A percentile compares a stretch with the other conserved stretches of the same genome.
Conservation (phyloP, 73 alveolate species). For the Tetrahymena borealis region DNA sequence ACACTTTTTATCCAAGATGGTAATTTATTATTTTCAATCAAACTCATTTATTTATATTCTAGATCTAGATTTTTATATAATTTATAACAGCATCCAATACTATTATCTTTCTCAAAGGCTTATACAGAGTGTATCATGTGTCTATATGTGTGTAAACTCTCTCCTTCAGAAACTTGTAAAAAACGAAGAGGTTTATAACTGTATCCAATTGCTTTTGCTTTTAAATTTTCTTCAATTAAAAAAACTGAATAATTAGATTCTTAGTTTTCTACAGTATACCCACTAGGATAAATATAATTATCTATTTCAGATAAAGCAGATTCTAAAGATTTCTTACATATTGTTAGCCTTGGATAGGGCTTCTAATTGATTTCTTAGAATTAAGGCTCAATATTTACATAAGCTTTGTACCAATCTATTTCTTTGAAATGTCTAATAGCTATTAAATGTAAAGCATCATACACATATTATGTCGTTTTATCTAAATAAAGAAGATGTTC, state of each 20-base stretch:
- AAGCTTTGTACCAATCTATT: not conserved
- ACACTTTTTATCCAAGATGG: not conserved
- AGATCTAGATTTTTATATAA: not conserved
- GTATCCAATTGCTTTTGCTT: not conserved
- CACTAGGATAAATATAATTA: not conserved
- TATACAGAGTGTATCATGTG: not conserved
- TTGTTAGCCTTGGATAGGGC: not conserved
- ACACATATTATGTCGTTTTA: not conserved
- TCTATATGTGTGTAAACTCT: not conserved
- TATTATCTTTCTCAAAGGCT: not conserved
- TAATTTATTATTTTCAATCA: not conserved
- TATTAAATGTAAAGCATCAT: not conserved
- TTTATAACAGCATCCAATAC: not conserved
- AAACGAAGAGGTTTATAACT: not conserved
- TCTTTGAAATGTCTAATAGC: not conserved
- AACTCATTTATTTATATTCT: not conserved
- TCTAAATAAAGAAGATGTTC: not conserved
- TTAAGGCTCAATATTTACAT: not conserved
- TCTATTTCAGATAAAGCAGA: not conserved
- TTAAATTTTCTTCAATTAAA: not conserved
- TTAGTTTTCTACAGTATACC: not conserved
- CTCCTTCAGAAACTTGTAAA: not conserved
- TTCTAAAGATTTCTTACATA: not conserved
- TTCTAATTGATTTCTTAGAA: not conserved
- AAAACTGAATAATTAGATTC: not conserved